Conservation (phyloP, 192 early-diverging fungal species). For the Coemansia sp. region DNA sequence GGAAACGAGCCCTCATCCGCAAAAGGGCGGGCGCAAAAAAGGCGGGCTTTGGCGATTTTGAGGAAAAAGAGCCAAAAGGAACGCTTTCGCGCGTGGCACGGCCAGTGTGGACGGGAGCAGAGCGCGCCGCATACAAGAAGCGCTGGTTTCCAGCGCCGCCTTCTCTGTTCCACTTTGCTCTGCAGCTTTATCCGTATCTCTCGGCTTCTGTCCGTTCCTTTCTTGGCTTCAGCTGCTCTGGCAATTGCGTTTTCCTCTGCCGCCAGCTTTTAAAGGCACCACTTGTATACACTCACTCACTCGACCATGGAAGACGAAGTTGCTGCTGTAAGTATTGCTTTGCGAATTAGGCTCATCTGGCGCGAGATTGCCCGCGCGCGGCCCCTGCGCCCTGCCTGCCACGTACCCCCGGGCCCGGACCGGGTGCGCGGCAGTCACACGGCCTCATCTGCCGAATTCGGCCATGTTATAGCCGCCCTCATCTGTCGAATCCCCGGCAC, state of each 20-base stretch:
- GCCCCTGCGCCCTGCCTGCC: not conserved
- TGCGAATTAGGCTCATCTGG: slow-evolving; percentile 7
- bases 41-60: no score
- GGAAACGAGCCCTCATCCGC: no score
- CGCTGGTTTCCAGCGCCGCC: not conserved
- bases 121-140: slow-evolving; percentile 5
- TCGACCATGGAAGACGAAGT: slow-evolving; percentile 74
- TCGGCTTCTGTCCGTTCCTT: slow-evolving; percentile 11
- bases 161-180: slow-evolving; percentile 7
- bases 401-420: not conserved
- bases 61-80: no score
- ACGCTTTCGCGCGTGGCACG: slow-evolving; percentile 24
- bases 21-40: no score
- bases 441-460: slow-evolving; percentile 10
- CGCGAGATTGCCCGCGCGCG: not conserved
- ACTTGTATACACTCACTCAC: slow-evolving; percentile 15
- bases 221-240: slow-evolving; percentile 1
- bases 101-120: slow-evolving; percentile 10
- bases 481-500: no score
- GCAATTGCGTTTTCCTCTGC: slow-evolving; percentile 13
- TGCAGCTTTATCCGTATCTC: slow-evolving; percentile 8
- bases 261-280: slow-evolving; percentile 3
- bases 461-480: slow-evolving; percentile 6
- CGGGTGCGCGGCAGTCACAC: not conserved
- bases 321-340: slow-evolving; percentile 62